Base-by-base conservation (phyloP, 2,329 filamentous ascomycete genomes). In the Fusarium nanum region DNA sequence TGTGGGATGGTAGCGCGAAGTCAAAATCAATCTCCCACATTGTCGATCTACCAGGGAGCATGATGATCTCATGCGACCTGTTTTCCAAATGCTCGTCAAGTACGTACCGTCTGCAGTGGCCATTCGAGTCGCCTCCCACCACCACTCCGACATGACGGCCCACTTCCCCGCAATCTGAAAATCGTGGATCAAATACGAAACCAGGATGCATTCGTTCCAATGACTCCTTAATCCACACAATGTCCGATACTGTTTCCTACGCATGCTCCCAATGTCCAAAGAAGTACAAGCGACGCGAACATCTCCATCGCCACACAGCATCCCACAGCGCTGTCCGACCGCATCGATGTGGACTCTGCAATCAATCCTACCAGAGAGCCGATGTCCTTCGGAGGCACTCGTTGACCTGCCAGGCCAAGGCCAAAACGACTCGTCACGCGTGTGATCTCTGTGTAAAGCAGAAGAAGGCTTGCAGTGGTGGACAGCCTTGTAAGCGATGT, bases 61-160 rank as follows among this genome's bases (percentile, higher is more conserved):
- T 32, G n/a, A 16, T 4, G 10, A 7, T 37, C 10, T 37, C 34
- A 23, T 2, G 22, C 6, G 4, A n/a, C 8, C 34, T 11, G 11
- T 16, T n/a, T 48, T 32, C 22, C 56, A 42, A 22, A 12, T 12
- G 6, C 1, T 7, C 5, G 6, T 16, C 12, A 5, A 11, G 16
- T 50, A 50, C 20, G 28, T 25, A 34, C 20, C 18, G 4, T 8
- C 6, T 11, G 14, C 8, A 28, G 25, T 57, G 52, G 14, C 18
- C 16, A 34, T 56, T 20, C 45, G 7, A 57, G 57, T 60, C 28
- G 56, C 12, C 56, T 58, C 56, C 56, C 56, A 60, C 56, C 45
- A 22, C 8, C 11, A 30, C 56, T 58, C 56, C 56, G 52, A 58
- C 52, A 20, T 18, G 46, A 32, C 11, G 14, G 28, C 28, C 56